Conservation (phyloP, 805 yeast genomes). For the Metschnikowia baotianmanensis region DNA sequence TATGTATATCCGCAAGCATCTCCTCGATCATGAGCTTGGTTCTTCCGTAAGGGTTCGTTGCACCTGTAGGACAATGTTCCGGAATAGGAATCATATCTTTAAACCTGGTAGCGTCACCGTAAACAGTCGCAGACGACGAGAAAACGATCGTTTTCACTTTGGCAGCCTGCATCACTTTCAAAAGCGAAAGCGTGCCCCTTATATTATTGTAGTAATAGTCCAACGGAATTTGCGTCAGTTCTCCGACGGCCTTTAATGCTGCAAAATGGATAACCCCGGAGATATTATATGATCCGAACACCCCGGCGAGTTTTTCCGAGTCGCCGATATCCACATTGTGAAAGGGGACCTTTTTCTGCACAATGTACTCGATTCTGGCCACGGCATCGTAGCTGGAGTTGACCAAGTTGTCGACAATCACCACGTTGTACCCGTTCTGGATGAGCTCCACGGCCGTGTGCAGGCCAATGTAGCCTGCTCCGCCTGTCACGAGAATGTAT, state of each 20-base stretch:
- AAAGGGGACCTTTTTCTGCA: conserved; percentile 51
- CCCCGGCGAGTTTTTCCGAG: conserved; percentile 41
- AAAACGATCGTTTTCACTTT: conserved; percentile 58
- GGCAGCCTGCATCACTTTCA: conserved; percentile 49
- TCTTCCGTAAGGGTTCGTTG: conserved; percentile 75
- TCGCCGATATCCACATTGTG: conserved; percentile 56
- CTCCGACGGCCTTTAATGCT: conserved; percentile 82
- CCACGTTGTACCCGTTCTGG: conserved; percentile 61
- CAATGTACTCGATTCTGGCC: conserved; percentile 56
- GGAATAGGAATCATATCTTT: conserved; percentile 76
- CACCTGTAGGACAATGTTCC: conserved; percentile 70
- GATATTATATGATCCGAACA: conserved; percentile 50
- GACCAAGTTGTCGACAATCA: conserved; percentile 67
- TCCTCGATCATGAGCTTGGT: conserved; percentile 68
- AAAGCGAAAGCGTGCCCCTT: conserved; percentile 57
- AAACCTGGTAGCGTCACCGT: conserved; percentile 76
- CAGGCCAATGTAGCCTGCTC: conserved; percentile 85
- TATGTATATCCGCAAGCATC: conserved; percentile 52
- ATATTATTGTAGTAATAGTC: conserved; percentile 69
- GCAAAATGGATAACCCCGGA: conserved; percentile 75
- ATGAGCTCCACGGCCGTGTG: conserved; percentile 69
- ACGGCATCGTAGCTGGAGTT: conserved; percentile 69
- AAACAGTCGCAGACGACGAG: conserved; percentile 79
- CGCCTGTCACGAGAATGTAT: conserved; percentile 73
- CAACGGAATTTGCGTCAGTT: conserved; percentile 65